Evolutionary conservation across 129 eudicot genomes (phyloP).

Genomic region (Silybum marianum): DNA sequence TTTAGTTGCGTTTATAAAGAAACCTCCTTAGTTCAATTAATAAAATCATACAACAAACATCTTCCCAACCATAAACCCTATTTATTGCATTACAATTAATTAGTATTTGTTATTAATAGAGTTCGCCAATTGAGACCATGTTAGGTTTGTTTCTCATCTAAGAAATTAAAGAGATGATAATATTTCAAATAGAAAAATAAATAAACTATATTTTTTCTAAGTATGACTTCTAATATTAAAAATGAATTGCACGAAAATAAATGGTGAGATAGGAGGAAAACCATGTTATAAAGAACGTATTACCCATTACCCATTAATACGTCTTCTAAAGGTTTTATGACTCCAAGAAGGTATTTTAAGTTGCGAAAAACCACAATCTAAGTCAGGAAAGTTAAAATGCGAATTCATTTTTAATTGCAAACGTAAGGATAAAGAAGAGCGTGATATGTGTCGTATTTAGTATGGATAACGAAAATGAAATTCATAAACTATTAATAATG

Average conservation of each 20-base stretch:
- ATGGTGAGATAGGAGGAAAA: neutral
- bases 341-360: neutral
- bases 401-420: too few relatives aligned
- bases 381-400: too few relatives aligned
- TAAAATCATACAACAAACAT: neutral
- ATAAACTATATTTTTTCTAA: neutral
- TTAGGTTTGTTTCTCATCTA: neutral
- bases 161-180: neutral
- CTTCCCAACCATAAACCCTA: neutral
- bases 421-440: too few relatives aligned
- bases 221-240: neutral
- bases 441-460: too few relatives aligned
- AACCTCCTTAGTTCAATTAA: neutral
- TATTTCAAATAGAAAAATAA: neutral
- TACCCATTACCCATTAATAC: neutral
- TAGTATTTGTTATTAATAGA: neutral
- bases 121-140: neutral
- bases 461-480: too few relatives aligned
- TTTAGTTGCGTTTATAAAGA: neutral
- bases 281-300: neutral
- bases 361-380: neutral
- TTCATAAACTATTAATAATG: too few relatives aligned
- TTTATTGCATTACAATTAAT: neutral
- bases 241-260: neutral
- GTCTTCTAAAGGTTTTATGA: neutral